phyloP scores from a whole-genome alignment of 2,329 filamentous ascomycete genomes.

The Pezicula neosporulosa region DNA sequence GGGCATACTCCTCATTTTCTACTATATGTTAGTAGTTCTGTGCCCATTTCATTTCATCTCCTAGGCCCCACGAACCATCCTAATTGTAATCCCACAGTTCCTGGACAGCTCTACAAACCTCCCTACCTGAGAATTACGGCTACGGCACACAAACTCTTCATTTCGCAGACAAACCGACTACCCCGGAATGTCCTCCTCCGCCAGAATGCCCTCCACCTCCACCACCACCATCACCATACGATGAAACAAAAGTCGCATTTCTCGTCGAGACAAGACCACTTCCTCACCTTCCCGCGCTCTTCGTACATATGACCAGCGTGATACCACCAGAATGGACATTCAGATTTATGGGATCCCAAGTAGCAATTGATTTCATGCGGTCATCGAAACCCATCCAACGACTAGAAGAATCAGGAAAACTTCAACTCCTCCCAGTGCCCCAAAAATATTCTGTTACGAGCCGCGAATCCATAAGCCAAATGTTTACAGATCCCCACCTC shows the following conservation, averaged over 20 bases:
- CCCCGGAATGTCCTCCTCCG: too few relatives aligned
- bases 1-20: too few relatives aligned
- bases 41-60: too few relatives aligned
- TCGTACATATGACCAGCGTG: conserved; percentile 52
- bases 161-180: too few relatives aligned
- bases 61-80: too few relatives aligned
- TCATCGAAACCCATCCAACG: conserved; percentile 39
- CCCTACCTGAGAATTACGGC: too few relatives aligned
- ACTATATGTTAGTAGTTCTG: too few relatives aligned
- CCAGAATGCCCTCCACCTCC: neutral
- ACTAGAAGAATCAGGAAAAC: conserved; percentile 44
- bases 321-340: conserved; percentile 54
- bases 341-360: conserved; percentile 48
- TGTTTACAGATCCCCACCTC: conserved; percentile 47
- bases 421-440: conserved; percentile 45
- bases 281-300: conserved; percentile 46
- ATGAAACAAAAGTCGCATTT: conserved; percentile 50
- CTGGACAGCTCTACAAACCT: too few relatives aligned
- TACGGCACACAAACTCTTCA: too few relatives aligned
- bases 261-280: conserved; percentile 50
- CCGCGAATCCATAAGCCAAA: conserved; percentile 44
- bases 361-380: conserved; percentile 40
- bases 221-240: conserved; percentile 24
- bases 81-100: too few relatives aligned
- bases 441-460: conserved; percentile 38